Conservation (phyloP, 2,329 filamentous ascomycete species). For the Paraphaeosphaeria sporulosa region DNA sequence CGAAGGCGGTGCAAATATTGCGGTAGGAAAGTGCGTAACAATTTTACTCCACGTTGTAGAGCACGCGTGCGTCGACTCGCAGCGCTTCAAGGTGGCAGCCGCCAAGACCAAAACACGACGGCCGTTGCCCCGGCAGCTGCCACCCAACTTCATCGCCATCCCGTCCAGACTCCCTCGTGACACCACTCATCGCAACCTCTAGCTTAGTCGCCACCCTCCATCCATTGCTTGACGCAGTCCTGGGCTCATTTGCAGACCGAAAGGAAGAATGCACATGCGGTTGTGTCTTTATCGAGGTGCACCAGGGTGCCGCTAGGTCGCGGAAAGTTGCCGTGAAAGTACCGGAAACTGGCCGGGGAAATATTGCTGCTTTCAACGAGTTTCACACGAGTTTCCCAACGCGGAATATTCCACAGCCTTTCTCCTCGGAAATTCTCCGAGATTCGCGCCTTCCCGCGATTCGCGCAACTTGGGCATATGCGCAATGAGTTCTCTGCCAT, state of each 20-base stretch:
- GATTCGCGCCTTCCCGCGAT: too few relatives aligned
- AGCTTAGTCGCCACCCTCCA: background rate
- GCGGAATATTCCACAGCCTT: background rate
- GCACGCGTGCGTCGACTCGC: background rate
- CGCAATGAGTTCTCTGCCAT: background rate
- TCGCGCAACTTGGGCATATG: background rate
- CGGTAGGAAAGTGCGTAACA: slow-evolving; percentile 7
- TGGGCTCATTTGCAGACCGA: background rate
- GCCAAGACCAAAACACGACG: slow-evolving; percentile 7
- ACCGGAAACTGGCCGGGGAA: slow-evolving; percentile 11
- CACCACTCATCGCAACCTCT: background rate
- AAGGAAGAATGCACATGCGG: background rate
- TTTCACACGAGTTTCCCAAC: background rate
- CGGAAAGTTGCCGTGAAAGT: slow-evolving; percentile 3
- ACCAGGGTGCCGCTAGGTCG: background rate
- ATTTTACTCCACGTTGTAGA: background rate
- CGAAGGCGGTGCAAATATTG: background rate
- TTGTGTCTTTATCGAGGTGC: background rate
- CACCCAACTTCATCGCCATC: background rate
- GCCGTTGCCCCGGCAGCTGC: slow-evolving; percentile 11
- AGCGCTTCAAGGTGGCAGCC: background rate
- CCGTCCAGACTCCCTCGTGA: too few relatives aligned
- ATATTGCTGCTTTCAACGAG: slow-evolving; percentile 7
- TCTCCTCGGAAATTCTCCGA: background rate
- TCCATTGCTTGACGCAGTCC: too few relatives aligned